phyloP scores from a whole-genome alignment of 148 eudicot species.

The Polygonum aviculare region DNA sequence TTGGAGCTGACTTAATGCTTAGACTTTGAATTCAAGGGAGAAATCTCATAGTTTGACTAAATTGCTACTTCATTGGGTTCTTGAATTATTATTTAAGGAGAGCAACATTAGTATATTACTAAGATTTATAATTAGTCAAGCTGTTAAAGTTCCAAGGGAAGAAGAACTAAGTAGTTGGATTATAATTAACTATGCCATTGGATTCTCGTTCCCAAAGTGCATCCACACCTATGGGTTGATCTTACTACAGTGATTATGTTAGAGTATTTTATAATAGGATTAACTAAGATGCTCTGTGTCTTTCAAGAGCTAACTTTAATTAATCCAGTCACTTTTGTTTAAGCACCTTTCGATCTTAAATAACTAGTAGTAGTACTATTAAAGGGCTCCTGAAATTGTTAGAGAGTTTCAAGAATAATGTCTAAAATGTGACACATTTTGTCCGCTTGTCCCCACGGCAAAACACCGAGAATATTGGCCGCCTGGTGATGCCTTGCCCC shows the following conservation, averaged over 20 bases:
- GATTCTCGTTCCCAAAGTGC: background rate
- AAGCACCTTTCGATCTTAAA: background rate
- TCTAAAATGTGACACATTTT: constrained; percentile 25
- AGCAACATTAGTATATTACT: too few species aligned
- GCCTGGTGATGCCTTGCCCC: constrained; percentile 9
- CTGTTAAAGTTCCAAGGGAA: background rate
- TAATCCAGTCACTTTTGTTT: background rate
- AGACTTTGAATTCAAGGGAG: background rate
- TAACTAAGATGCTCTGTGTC: background rate
- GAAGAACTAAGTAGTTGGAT: background rate
- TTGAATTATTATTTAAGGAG: background rate
- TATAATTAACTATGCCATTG: background rate
- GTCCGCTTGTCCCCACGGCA: constrained; percentile 34
- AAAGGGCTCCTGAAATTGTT: background rate
- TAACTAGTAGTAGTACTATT: background rate
- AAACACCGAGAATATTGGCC: constrained; percentile 38
- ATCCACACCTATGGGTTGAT: constrained; percentile 17
- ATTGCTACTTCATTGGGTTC: background rate
- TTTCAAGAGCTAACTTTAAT: background rate
- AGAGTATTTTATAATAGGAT: background rate
- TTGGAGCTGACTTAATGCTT: background rate
- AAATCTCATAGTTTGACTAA: background rate
- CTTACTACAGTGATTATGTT: constrained; percentile 18
- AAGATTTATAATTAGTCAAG: background rate
- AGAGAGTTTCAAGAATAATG: background rate